Base-by-base conservation (phyloP, 306 rosid genomes). In the cucumber (Cucumis sativus) region DNA sequence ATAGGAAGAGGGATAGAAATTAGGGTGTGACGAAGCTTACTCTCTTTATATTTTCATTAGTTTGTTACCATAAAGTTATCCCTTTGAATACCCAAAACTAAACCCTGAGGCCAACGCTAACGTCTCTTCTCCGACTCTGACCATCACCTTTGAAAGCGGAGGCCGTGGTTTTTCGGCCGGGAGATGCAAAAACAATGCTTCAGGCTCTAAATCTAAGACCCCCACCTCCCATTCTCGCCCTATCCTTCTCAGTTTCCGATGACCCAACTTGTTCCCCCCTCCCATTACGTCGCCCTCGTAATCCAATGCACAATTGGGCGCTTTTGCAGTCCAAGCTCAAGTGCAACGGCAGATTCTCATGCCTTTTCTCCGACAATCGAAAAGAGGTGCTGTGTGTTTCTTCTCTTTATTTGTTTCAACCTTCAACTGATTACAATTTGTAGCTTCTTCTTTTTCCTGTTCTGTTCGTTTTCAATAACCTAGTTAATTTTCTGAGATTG, bases 331-430 rank as follows among this genome's bases (percentile, higher is more conserved):
- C 65, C 75, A 64, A 79, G 51, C 86, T 92, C 87, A 83, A 79
- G 41, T 83, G 84, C 81, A 92, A 82, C 37, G 88, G 84, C 78
- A 85, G 89, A 81, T 82, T 92, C 84, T 78, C 76, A 23, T 92
- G 99, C 85, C 89, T 92, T 21, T 95, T 95, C 90, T 86, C 97
- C 1, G 87, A 84, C 51, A 87, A 85, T 77, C 87, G 84, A 51
- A 89, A 78, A 81, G 76, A 95, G 97, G 99, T 94, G 30, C 18
- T 51, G 3, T 1, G 39, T 2, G 61, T 63, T 15, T 7, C 68
- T 51, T 8, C 11, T 68, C 12, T 40, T 40, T 40, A 5, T 28
- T 54, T 39, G 5, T 64, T 67, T 17, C 20, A 3, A 18, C 49
- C 28, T n/a, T 67, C 2, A 20, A 12, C 35, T 21, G n/a, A 20